phyloP scores from a whole-genome alignment of 768 basidiomycete genomes.

The Leccinum subgranulosum region DNA sequence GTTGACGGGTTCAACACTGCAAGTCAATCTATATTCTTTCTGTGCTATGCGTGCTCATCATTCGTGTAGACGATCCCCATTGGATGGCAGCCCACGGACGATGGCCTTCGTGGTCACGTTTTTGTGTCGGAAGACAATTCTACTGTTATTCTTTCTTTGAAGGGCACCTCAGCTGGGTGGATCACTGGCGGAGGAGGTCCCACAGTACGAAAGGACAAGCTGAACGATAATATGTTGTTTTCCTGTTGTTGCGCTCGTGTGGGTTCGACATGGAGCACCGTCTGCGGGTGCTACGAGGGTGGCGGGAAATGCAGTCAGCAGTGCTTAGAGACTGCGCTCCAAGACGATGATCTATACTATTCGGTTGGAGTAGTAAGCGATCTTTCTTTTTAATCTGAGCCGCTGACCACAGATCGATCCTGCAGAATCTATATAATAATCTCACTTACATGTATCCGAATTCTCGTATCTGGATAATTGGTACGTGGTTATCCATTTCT shows the following conservation, averaged over 20 bases:
- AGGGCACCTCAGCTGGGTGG: constrained; percentile 82
- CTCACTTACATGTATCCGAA: constrained; percentile 87
- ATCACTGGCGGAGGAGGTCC: constrained; percentile 75
- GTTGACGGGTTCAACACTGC: constrained; percentile 64
- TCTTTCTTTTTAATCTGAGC: neutral
- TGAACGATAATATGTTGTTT: constrained; percentile 94
- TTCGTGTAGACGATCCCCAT: constrained; percentile 59
- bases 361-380: constrained; percentile 71
- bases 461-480: constrained; percentile 86
- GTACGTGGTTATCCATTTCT: constrained; percentile 32
- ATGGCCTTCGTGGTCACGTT: constrained; percentile 89
- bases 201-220: constrained; percentile 84
- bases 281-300: constrained; percentile 83
- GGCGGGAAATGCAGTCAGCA: constrained; percentile 72
- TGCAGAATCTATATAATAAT: constrained; percentile 89
- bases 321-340: constrained; percentile 76
- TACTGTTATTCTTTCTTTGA: constrained; percentile 84
- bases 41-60: neutral
- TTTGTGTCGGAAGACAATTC: constrained; percentile 83
- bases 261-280: constrained; percentile 91
- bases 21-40: constrained; percentile 14
- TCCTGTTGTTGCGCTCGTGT: constrained; percentile 95
- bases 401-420: neutral
- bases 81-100: constrained; percentile 88
- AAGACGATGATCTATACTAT: constrained; percentile 86